These are phyloP conservation scores for Microbotryomycetes sp. DNA, from an alignment of 1,284 basidiomycete genomes.

Conservation along the genomic window DNA sequence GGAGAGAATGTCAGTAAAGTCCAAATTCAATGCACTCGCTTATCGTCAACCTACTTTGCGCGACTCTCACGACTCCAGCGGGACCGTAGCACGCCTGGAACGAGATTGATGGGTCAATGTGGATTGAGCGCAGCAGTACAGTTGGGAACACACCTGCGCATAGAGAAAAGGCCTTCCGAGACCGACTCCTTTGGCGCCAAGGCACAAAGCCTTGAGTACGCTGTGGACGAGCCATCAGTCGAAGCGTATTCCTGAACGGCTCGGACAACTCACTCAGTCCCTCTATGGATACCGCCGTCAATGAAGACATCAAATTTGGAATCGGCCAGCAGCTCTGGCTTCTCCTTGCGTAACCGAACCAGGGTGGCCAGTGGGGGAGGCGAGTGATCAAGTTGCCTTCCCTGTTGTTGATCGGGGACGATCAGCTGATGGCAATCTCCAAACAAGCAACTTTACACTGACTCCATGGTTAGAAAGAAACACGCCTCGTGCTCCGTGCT, in stretches of 20 bases:
- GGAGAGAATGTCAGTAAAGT: background rate
- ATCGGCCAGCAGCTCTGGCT: slow-evolving; percentile 64
- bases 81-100: slow-evolving; percentile 84
- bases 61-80: slow-evolving; percentile 66
- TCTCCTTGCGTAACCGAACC: slow-evolving; percentile 52
- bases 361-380: slow-evolving; percentile 39
- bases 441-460: slow-evolving; percentile 8
- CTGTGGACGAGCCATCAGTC: slow-evolving; percentile 16
- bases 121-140: background rate
- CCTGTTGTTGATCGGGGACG: background rate
- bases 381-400: slow-evolving; percentile 21
- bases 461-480: slow-evolving; percentile 45
- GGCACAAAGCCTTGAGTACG: slow-evolving; percentile 79
- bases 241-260: too few species aligned
- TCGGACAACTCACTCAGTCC: slow-evolving; percentile 54
- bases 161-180: slow-evolving; percentile 76
- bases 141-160: slow-evolving; percentile 8
- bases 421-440: background rate
- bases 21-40: too few species aligned
- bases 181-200: slow-evolving; percentile 83
- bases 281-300: slow-evolving; percentile 76
- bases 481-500: slow-evolving; percentile 49
- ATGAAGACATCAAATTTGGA: slow-evolving; percentile 64
- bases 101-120: slow-evolving; percentile 44
- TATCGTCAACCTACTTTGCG: slow-evolving; percentile 43